Evolutionary conservation across 2,329 filamentous ascomycete species (phyloP).

Genomic region (Graphium sp.): DNA sequence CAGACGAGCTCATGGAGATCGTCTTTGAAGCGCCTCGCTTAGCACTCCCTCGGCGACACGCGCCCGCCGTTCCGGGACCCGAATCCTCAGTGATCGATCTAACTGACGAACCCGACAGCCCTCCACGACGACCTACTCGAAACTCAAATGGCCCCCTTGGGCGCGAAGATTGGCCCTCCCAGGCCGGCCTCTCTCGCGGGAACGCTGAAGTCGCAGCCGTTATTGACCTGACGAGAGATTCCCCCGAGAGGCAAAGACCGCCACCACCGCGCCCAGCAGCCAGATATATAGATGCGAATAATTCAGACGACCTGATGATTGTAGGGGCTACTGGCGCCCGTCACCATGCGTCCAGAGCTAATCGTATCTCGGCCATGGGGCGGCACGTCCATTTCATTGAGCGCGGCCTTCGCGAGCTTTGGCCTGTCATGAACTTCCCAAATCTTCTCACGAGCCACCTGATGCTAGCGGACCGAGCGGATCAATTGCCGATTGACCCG

Average conservation of each 20-base stretch:
- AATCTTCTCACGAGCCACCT: neutral
- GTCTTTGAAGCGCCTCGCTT: constrained; percentile 1
- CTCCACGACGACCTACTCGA: constrained; percentile 8
- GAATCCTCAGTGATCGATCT: constrained; percentile 26
- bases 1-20: constrained; percentile 17
- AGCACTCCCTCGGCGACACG: constrained; percentile 2
- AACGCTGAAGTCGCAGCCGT: constrained; percentile 9
- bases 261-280: too few relatives aligned
- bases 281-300: constrained; percentile 4
- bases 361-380: too few relatives aligned
- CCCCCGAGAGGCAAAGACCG: constrained; percentile 7
- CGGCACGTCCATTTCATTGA: too few relatives aligned
- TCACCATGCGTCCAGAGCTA: too few relatives aligned
- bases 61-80: too few relatives aligned
- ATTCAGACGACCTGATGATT: neutral
- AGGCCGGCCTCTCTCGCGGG: neutral
- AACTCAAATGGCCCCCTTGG: neutral
- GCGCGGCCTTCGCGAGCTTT: too few relatives aligned
- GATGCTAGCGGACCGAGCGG: neutral
- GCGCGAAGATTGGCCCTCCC: constrained; percentile 11
- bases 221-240: constrained; percentile 35
- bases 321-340: too few relatives aligned
- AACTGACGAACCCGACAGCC: constrained; percentile 31
- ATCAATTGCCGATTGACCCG: neutral
- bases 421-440: neutral